Evolutionary conservation across 2,329 filamentous ascomycete genomes (phyloP).

Genomic region (Curvularia eragrostidis): DNA sequence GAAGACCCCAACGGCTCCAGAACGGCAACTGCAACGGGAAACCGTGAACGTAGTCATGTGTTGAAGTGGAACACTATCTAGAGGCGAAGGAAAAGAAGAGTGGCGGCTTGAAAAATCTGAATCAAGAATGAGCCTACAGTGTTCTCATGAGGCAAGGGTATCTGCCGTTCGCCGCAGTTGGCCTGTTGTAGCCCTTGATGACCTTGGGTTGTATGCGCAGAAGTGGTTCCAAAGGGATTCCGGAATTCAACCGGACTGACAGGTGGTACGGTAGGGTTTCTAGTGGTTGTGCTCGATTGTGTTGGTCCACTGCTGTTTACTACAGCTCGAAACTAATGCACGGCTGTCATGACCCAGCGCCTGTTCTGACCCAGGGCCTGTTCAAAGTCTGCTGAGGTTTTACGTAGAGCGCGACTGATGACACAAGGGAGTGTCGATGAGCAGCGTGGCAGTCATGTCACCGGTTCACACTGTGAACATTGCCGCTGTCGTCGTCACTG

Average conservation of each 20-base stretch:
- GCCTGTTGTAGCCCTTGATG: neutral
- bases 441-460: neutral
- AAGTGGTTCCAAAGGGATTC: neutral
- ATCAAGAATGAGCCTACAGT: neutral
- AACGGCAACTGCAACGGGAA: neutral
- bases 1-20: neutral
- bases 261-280: neutral
- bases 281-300: neutral
- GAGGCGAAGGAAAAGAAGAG: neutral
- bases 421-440: neutral
- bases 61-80: neutral
- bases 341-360: neutral
- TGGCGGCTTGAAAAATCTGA: neutral
- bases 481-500: neutral
- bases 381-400: neutral
- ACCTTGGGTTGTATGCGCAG: neutral
- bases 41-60: too few species aligned
- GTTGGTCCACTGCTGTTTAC: neutral
- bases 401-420: neutral
- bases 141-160: neutral
- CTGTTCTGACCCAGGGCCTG: neutral
- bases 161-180: neutral
- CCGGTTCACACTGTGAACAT: slow-evolving; percentile 9
- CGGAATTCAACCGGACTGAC: neutral
- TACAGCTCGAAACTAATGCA: neutral